Percentiles rank a stretch among this genome's conserved stretches.
Evolutionary conservation across 345 rosid genomes (phyloP).

Genomic region (Balakata baccata): DNA sequence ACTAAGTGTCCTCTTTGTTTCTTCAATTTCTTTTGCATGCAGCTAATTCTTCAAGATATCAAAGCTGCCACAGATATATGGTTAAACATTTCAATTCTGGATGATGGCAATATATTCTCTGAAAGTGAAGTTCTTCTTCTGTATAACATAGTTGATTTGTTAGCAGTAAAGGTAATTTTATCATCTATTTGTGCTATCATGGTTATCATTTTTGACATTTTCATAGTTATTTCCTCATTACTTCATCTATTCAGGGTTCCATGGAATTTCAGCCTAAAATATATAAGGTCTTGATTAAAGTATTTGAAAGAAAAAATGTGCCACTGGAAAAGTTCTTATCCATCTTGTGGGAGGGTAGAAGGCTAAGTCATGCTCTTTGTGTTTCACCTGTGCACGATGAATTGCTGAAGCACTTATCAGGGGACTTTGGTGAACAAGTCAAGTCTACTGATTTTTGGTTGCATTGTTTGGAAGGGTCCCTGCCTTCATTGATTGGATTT

Average conservation of each 20-base stretch:
- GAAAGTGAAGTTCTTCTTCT: slow-evolving; percentile 49
- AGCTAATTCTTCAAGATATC: slow-evolving; percentile 63
- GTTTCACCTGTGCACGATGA: slow-evolving; percentile 64
- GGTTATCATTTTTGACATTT: slow-evolving; percentile 1
- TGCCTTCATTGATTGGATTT: slow-evolving; percentile 55
- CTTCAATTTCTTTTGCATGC: slow-evolving; percentile 24
- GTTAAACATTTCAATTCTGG: slow-evolving; percentile 40
- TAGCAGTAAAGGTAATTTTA: slow-evolving; percentile 64
- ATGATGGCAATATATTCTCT: slow-evolving; percentile 32
- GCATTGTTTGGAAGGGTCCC: slow-evolving; percentile 57
- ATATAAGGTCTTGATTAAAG: slow-evolving; percentile 53
- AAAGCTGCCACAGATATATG: slow-evolving; percentile 57
- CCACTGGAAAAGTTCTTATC: slow-evolving; percentile 53
- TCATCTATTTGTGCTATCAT: slow-evolving; percentile 19
- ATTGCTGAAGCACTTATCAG: slow-evolving; percentile 44
- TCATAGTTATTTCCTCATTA: slow-evolving; percentile 12
- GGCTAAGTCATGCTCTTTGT: slow-evolving; percentile 85
- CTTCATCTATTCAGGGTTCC: slow-evolving; percentile 51
- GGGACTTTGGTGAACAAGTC: slow-evolving; percentile 45
- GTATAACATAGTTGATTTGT: slow-evolving; percentile 60
- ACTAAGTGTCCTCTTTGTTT: slow-evolving; percentile 12
- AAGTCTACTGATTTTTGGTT: slow-evolving; percentile 62
- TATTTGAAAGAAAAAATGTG: slow-evolving; percentile 48
- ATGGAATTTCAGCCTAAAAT: slow-evolving; percentile 40
- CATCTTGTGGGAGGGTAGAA: slow-evolving; percentile 72